phyloP scores from a whole-genome alignment of 768 basidiomycete genomes.

The Kwoniella shandongensis region DNA sequence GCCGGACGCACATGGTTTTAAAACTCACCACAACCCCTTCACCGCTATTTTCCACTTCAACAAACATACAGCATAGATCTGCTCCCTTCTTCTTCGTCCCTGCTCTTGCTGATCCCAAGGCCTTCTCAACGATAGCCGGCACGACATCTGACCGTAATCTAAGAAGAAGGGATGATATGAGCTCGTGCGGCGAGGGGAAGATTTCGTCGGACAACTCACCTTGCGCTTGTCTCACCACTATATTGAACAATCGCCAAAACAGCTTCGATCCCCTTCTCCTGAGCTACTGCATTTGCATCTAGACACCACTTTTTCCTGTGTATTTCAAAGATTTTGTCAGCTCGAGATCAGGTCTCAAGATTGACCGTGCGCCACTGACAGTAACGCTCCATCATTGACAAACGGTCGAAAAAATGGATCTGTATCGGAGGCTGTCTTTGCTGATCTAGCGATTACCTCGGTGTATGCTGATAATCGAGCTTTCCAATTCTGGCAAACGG shows the following conservation, averaged over 20 bases:
- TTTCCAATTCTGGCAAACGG: conserved; percentile 75
- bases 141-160: conserved; percentile 75
- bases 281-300: conserved; percentile 93
- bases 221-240: conserved; percentile 82
- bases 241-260: conserved; percentile 81
- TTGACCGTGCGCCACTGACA: conserved; percentile 50
- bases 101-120: conserved; percentile 82
- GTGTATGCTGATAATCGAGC: conserved; percentile 93
- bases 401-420: conserved; percentile 94
- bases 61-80: conserved; percentile 82
- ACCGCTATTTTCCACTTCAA: conserved; percentile 87
- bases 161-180: too few relatives aligned
- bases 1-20: too few relatives aligned
- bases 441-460: conserved; percentile 78
- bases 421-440: conserved; percentile 82
- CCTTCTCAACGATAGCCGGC: conserved; percentile 94
- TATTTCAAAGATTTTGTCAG: conserved; percentile 1
- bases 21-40: conserved; percentile 80
- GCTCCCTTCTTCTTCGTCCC: conserved; percentile 85
- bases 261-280: conserved; percentile 95
- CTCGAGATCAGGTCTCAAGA: background rate
- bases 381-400: conserved; percentile 68
- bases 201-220: conserved; percentile 36
- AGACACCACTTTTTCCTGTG: conserved; percentile 74
- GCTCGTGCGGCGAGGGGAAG: too few relatives aligned